Base-by-base conservation (phyloP, 768 basidiomycete genomes). In the Phylloporus sp. region DNA sequence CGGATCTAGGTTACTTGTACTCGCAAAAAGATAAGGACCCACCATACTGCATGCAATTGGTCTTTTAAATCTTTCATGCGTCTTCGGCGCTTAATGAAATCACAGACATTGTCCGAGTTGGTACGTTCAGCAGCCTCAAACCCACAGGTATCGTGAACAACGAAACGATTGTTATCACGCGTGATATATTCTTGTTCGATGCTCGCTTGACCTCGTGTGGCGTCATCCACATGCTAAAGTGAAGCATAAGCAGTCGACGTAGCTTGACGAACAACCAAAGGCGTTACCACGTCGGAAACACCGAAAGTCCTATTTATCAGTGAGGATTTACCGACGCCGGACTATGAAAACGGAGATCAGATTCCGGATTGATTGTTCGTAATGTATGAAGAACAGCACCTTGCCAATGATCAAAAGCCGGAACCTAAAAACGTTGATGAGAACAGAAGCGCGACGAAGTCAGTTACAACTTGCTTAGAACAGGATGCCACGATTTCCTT, bases 41-140 rank as follows among this genome's bases (percentile, higher is more conserved):
- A 45, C 49, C 49, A 50, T 38, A 50, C 18, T 5, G 49, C 34
- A 26, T 50, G 49, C 15, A 45, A 20, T 18, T 15, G n/a, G 4
- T 31, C 27, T 9, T 44, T 29, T 22, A 38, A 13, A 2, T 32
- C 43, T 38, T n/a, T 18, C 20, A 18, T 44, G 5, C 9, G 2
- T 23, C 22, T 22, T 35, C 46, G 46, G 8, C 12, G 2, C 6
- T 9, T 3, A 22, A 50, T 38, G 35, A 50, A 50, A 15, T 29
- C 9, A 22, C 13, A 12, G 10, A 18, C 34, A 3, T 2, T 5
- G 5, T 28, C 12, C n/a, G 35, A 22, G 41, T 27, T 27, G 3
- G 10, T 1, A 10, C 16, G 10, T 12, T 27, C 32, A 2, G n/a
- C 49, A 9, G 49, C 2, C 11, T 50, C 32, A 7, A 50, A 43